Base-by-base conservation (phyloP, 2,329 filamentous ascomycete genomes). In the Ophiostoma australiae region DNA sequence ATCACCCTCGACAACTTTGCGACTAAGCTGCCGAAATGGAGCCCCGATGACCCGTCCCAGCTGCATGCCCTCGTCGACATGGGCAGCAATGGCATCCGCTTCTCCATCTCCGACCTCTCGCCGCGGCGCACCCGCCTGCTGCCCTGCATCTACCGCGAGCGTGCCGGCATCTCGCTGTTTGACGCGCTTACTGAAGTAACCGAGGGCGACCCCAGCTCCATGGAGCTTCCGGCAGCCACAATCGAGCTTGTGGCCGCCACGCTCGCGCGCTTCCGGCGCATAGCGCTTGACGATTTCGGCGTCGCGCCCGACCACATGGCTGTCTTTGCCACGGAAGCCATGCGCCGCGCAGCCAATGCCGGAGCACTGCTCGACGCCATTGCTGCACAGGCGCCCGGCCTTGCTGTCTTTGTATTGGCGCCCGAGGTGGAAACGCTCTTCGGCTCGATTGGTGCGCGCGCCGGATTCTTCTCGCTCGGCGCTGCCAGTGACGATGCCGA, bases 21-120 rank as follows among this genome's bases (percentile, higher is more conserved):
- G 72, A 77, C 82, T 58, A 83, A 80, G 76, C 79, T 87, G 75
- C 81, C 83, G 48, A 76, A 76, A 78, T 87, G 85, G 85, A 76
- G 80, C 69, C 80, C 82, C 35, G 76, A 80, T 70, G 80, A 79
- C 63, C 75, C 80, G 70, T 85, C 78, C 75, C 84, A 87, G 72
- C 80, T 86, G 20, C 85, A 85, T 76, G 85, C 85, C 69, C 78
- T 88, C 69, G 85, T 88, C 70, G 86, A 88, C 74, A 87, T 88
- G 85, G 86, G 86, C 68, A 92, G 93, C 83, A 97, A 97, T 82
- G 94, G 93, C 76, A 94, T 97, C 76, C 92, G 94, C 70, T 97
- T 97, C 83, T 94, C 92, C 65, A 92, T 97, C 76, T 92, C 93
- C 10, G 89, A 93, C 74, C 84, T 96, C n/a, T 86, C 89, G 4